Conservation (phyloP, 2,329 filamentous ascomycete species). For the Curvularia lunata region DNA sequence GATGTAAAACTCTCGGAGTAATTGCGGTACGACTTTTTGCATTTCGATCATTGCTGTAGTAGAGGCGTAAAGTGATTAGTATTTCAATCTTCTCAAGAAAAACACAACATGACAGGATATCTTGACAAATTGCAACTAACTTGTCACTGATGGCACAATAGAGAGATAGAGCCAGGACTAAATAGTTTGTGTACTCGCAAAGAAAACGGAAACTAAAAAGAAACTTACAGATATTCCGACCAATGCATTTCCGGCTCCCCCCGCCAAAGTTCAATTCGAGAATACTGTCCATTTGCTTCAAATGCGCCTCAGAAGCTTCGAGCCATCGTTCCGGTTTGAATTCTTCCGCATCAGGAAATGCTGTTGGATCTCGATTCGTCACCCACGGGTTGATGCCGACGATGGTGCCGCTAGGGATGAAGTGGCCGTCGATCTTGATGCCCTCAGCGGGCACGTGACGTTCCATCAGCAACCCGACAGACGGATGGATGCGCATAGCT, state of each 20-base stretch:
- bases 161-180: not conserved
- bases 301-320: not conserved
- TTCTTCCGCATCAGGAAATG: not conserved
- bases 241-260: not conserved
- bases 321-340: not conserved
- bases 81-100: not conserved
- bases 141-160: not conserved
- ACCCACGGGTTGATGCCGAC: not conserved
- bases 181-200: not conserved
- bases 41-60: not conserved
- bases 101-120: not conserved
- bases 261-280: not conserved
- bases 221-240: not conserved
- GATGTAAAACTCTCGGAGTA: not conserved
- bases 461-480: not conserved
- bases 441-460: not conserved
- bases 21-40: not conserved
- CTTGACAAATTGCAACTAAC: not conserved
- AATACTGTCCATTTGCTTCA: not conserved
- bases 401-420: not conserved
- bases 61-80: not conserved
- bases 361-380: not conserved
- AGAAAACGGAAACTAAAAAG: not conserved
- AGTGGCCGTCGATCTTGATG: not conserved
- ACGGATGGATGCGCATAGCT: not conserved